Conservation (phyloP, 2,329 filamentous ascomycete genomes). For the Setomelanomma holmii region DNA sequence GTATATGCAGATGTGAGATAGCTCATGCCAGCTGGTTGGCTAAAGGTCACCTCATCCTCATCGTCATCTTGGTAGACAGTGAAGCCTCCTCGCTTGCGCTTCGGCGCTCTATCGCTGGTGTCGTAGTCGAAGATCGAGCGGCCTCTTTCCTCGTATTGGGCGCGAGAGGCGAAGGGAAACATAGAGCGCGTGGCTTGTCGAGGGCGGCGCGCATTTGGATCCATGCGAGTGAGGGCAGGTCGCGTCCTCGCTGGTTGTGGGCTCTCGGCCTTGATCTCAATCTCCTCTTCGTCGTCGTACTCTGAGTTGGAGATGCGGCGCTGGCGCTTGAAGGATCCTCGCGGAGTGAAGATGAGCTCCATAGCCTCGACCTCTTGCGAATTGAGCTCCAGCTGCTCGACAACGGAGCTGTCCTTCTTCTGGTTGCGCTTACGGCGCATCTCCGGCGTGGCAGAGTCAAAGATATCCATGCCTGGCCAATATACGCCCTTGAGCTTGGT, state of each 20-base stretch:
- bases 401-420: conserved; percentile 75
- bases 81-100: conserved; percentile 44
- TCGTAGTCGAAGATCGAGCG: conserved; percentile 44
- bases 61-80: conserved; percentile 55
- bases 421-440: conserved; percentile 80
- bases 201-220: conserved; percentile 42
- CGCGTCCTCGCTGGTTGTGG: conserved; percentile 35
- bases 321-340: conserved; percentile 51
- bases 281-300: conserved; percentile 49
- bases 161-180: conserved; percentile 25
- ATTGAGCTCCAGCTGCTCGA: conserved; percentile 69
- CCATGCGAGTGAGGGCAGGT: conserved; percentile 39
- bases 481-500: conserved; percentile 73
- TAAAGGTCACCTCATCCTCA: conserved; percentile 35
- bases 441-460: conserved; percentile 77
- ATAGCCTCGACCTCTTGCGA: conserved; percentile 69
- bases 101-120: conserved; percentile 32
- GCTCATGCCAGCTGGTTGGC: conserved; percentile 40
- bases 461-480: conserved; percentile 81
- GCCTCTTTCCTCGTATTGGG: conserved; percentile 36
- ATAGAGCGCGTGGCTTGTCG: conserved; percentile 35
- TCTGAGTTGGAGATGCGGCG: conserved; percentile 55
- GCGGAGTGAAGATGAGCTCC: conserved; percentile 67
- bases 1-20: conserved; percentile 45
- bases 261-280: conserved; percentile 46